phyloP scores from a whole-genome alignment of 768 basidiomycete genomes.

The Leccinum broughii region DNA sequence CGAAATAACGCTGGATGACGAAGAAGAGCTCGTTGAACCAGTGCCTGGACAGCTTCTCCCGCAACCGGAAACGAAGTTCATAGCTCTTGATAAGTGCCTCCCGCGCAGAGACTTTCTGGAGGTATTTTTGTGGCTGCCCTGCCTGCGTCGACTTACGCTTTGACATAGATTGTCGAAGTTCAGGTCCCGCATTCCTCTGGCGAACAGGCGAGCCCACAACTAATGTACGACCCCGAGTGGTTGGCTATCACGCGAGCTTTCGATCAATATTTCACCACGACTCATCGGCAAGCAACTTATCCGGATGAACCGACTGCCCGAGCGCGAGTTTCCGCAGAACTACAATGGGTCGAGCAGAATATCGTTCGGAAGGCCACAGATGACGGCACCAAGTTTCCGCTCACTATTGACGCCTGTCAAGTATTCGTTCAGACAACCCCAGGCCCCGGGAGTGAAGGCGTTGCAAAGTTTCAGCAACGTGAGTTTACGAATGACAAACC shows the following conservation, averaged over 20 bases:
- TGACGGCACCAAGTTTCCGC: constrained; percentile 2
- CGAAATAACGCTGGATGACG: constrained; percentile 50
- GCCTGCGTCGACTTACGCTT: neutral
- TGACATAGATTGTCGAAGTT: constrained; percentile 69
- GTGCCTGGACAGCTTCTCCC: constrained; percentile 29
- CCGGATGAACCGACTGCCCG: constrained; percentile 55
- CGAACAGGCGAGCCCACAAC: constrained; percentile 27
- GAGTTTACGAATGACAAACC: constrained; percentile 20
- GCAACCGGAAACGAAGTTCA: constrained; percentile 62
- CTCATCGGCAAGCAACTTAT: constrained; percentile 49
- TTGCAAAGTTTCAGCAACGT: constrained; percentile 41
- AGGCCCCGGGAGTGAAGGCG: constrained; percentile 44
- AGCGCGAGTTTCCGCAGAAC: constrained; percentile 55
- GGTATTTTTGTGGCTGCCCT: constrained; percentile 39
- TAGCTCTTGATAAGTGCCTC: constrained; percentile 91
- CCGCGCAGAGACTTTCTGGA: constrained; percentile 77
- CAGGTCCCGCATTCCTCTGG: constrained; percentile 25
- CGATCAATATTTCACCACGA: constrained; percentile 70
- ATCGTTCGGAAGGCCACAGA: constrained; percentile 33
- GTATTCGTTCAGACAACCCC: constrained; percentile 68
- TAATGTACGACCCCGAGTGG: constrained; percentile 90
- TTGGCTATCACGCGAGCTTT: constrained; percentile 90
- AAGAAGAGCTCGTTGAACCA: constrained; percentile 44
- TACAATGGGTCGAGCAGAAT: constrained; percentile 68
- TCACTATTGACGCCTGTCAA: constrained; percentile 57